Percentiles rank a stretch among this genome's conserved stretches.
Evolutionary conservation across 331 rosid genomes (phyloP).

Genomic region (Erythrophleum ivorense): DNA sequence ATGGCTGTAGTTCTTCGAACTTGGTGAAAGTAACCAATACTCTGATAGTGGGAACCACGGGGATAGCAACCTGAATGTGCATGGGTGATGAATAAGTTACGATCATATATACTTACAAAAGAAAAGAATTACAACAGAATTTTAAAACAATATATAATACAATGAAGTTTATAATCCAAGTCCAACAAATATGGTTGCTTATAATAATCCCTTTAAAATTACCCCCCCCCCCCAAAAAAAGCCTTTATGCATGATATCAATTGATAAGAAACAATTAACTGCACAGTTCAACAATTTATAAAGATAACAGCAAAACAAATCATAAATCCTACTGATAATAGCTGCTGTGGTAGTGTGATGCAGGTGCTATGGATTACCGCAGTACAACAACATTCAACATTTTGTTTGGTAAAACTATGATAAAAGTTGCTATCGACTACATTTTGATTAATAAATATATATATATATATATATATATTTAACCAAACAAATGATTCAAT

Average conservation of each 20-base stretch:
- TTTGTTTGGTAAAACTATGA: background rate
- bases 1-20: conserved; percentile 84
- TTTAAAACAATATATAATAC: background rate
- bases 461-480: too few relatives aligned
- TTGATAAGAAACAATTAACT: background rate
- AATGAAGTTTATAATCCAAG: background rate
- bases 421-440: background rate
- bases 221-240: background rate
- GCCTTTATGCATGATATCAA: background rate
- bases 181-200: background rate
- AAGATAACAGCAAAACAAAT: too few relatives aligned
- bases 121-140: background rate
- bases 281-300: background rate
- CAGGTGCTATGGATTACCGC: background rate
- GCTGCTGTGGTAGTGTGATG: background rate
- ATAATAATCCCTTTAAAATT: background rate
- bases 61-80: conserved; percentile 86
- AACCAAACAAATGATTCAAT: conserved; percentile 18
- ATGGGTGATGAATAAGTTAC: conserved; percentile 25
- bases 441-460: background rate
- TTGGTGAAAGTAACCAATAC: conserved; percentile 92
- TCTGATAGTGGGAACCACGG: conserved; percentile 91
- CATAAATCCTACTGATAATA: background rate
- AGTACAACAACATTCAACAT: background rate
- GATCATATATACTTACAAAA: background rate